A percentile compares a stretch with the other conserved stretches of the same genome.
Conservation (phyloP, 176 grass and related monocot species). For the Oryza nivara region DNA sequence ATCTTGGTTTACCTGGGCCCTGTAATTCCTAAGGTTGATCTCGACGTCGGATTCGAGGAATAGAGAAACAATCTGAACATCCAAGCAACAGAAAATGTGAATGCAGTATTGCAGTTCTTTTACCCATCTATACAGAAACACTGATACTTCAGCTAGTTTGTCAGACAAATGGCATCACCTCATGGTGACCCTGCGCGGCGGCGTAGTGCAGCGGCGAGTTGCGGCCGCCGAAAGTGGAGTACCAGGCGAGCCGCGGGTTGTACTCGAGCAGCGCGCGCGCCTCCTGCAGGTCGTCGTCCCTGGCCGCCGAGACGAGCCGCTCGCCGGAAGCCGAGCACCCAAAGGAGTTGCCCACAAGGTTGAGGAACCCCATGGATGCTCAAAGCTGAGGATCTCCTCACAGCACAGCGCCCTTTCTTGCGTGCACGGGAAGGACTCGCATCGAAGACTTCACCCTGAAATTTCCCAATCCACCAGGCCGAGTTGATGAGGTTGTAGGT, state of each 20-base stretch:
- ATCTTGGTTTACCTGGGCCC: conserved; percentile 65
- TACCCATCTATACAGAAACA: background rate
- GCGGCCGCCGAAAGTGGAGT: conserved; percentile 89
- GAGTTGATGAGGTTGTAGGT: conserved; percentile 82
- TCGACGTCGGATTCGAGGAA: conserved; percentile 86
- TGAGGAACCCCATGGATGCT: conserved; percentile 87
- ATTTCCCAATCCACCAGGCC: conserved; percentile 20
- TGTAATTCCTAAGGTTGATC: conserved; percentile 87
- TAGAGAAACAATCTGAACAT: conserved; percentile 80
- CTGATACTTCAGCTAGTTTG: background rate
- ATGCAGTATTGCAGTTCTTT: conserved; percentile 1
- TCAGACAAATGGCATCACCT: conserved; percentile 52
- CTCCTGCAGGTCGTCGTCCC: conserved; percentile 90
- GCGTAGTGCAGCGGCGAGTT: conserved; percentile 96
- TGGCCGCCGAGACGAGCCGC: conserved; percentile 91
- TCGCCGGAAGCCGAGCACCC: conserved; percentile 95
- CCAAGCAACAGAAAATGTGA: conserved; percentile 26
- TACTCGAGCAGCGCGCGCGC: conserved; percentile 89
- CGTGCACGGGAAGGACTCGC: background rate
- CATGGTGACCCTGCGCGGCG: conserved; percentile 86
- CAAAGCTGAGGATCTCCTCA: conserved; percentile 32
- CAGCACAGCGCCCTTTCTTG: background rate
- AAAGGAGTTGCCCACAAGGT: conserved; percentile 95
- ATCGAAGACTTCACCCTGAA: conserved; percentile 8
- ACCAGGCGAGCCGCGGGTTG: conserved; percentile 88